Evolutionary conservation across 2,329 filamentous ascomycete species (phyloP), one percentile per base, ranked within the genome.

Genomic region (Colletotrichum tropicale): DNA sequence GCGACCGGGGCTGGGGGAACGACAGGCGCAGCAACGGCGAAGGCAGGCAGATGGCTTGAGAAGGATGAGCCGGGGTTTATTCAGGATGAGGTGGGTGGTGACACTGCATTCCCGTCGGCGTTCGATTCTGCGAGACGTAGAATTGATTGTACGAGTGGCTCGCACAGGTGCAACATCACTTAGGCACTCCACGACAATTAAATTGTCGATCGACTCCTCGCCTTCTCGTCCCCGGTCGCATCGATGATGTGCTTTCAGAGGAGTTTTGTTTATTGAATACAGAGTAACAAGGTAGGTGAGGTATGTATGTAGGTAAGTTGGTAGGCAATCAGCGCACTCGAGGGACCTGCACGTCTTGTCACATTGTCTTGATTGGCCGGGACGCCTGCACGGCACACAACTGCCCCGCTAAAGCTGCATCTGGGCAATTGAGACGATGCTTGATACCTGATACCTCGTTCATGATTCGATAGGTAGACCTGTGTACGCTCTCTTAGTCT

Each of bases 301-400:
- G n/a, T n/a, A n/a, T n/a, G n/a, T n/a, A n/a, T n/a, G n/a, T n/a
- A n/a, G n/a, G n/a, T n/a, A n/a, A n/a, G n/a, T n/a, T n/a, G n/a
- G n/a, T n/a, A n/a, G n/a, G n/a, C n/a, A n/a, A 48, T 18, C 62
- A 18, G 21, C 18, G 38, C 3, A 2, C 6, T 48, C 3, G 30
- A 24, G 1, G 16, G 28, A 36, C 62, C 60, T 52, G 43, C 43
- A 52, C 34, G 55, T 68, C 38, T 30, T 58, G 32, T 71, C 72
- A 71, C 72, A 61, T 38, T 62, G 38, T 18, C 58, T 74, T 74
- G 21, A 76, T 76, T 76, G 74, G 74, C 58, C 16, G 58, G 48
- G 70, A 30, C 16, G 52, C 36, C 65, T 69, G 74, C 74, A 74
- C 64, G 70, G 65, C 65, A 74, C 64, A 74, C 64, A 65, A 34